A percentile compares a stretch with the other conserved stretches of the same genome.
Evolutionary conservation across 106 monocot species (phyloP).

Genomic region (Vanilla planifolia): DNA sequence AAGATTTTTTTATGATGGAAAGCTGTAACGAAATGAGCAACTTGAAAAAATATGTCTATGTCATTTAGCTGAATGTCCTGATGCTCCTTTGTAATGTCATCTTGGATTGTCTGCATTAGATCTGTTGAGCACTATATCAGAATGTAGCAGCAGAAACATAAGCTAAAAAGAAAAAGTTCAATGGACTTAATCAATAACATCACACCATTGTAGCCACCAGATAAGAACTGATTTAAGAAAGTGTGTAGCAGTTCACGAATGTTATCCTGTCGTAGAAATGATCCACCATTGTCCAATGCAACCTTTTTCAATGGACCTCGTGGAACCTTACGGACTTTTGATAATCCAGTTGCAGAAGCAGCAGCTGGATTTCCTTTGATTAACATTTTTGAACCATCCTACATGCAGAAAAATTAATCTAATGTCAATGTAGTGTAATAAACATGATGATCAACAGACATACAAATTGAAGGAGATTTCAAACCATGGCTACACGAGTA

Average conservation of each 20-base stretch:
- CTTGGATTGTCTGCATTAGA: conserved; percentile 75
- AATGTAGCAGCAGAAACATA: background rate
- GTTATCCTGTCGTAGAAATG: conserved; percentile 37
- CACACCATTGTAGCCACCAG: conserved; percentile 84
- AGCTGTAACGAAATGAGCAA: conserved; percentile 59
- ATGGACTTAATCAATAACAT: background rate
- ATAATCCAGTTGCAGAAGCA: conserved; percentile 32
- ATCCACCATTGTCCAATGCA: conserved; percentile 54
- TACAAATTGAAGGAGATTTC: background rate
- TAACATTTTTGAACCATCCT: conserved; percentile 91
- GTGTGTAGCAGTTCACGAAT: conserved; percentile 38
- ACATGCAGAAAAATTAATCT: background rate
- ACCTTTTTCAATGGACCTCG: conserved; percentile 79
- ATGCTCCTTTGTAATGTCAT: conserved; percentile 74
- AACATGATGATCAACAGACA: conserved; percentile 2
- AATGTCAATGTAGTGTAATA: background rate
- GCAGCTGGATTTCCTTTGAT: conserved; percentile 60
- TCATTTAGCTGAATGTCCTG: conserved; percentile 65
- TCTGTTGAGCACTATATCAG: conserved; percentile 41
- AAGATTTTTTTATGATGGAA: conserved; percentile 63
- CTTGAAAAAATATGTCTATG: conserved; percentile 64
- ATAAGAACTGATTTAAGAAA: conserved; percentile 70
- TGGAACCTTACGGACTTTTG: conserved; percentile 51
- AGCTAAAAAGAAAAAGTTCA: background rate
- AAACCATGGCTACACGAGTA: conserved; percentile 65